Percentiles rank a stretch among this genome's conserved stretches.
phyloP scores from a whole-genome alignment of 1,284 basidiomycete species.

The Takashimella koratensis region DNA sequence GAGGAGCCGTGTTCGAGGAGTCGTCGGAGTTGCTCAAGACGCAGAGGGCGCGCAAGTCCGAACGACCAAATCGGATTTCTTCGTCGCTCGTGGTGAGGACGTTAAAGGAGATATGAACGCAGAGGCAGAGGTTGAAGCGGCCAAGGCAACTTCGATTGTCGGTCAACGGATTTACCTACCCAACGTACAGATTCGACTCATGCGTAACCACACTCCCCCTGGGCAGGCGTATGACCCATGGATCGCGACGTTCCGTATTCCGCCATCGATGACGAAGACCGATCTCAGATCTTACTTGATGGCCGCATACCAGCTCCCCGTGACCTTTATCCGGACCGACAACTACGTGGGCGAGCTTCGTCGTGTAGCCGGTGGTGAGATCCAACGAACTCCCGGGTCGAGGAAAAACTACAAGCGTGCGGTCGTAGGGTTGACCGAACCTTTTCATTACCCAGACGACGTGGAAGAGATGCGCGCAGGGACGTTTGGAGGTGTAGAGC shows the following conservation, averaged over 20 bases:
- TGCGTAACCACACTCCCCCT: conserved; percentile 73
- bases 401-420: conserved; percentile 75
- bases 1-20: conserved; percentile 39
- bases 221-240: conserved; percentile 86
- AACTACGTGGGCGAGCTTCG: conserved; percentile 67
- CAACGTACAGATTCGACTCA: conserved; percentile 75
- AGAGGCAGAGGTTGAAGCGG: not conserved
- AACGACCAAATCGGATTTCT: not conserved
- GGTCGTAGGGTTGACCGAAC: conserved; percentile 79
- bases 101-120: conserved; percentile 4
- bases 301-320: conserved; percentile 77
- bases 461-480: conserved; percentile 63
- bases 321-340: conserved; percentile 90
- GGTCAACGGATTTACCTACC: conserved; percentile 84
- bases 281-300: conserved; percentile 81
- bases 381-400: conserved; percentile 33
- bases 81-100: not conserved
- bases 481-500: conserved; percentile 11
- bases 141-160: conserved; percentile 52
- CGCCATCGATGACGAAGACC: conserved; percentile 79
- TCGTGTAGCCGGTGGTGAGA: conserved; percentile 32
- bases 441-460: conserved; percentile 83
- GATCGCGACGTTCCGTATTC: conserved; percentile 88
- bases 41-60: not conserved
- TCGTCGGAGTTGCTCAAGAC: conserved; percentile 7